Evolutionary conservation across 164 flowering plant species (phyloP), one percentile per base, ranked within the genome.

Genomic region (Annona cherimola): DNA sequence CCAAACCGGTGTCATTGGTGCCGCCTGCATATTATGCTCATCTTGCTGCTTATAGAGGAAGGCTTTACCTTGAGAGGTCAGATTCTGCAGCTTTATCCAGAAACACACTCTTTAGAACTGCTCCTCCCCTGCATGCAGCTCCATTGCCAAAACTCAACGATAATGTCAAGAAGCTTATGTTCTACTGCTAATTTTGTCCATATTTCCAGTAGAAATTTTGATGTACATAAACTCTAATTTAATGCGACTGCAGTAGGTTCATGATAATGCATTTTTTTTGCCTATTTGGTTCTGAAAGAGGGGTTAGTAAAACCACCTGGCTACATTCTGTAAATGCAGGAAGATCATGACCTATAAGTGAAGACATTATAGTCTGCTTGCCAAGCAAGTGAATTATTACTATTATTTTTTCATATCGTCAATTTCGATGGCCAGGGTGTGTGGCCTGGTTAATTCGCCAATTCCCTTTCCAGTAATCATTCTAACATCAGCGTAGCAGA

Each of bases 11-110:
- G 50, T 94, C 99, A 6, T 71, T 94, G 79, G 97, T 94, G 3
- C 99, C 99, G 0, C 97, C 99, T 0, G 97, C 89, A 46, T 94
- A 92, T 70, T 94, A 94, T 73, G 99, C 98, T 2, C 97, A 94
- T 74, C 86, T 94, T 46, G 99, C 98, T 44, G 99, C 98, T 6
- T 92, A 91, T 67, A 85, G 99, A 76, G 98, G 98, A 45, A 80
- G 99, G 54, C 84, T 94, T 19, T 94, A 94, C 82, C 85, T 94
- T n/a, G 95, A 89, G 50, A 83, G 83, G 5, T 83, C 89, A 1
- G 96, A 86, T 66, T 70, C 81, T 3, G 7, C 62, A 7, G 65
- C 73, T 42, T 62, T 61, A 5, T 42, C 62, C 19, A 73, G 74
- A 46, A 74, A 50, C 44, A 66, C 86, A 5, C 55, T 85, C n/a